These are phyloP conservation scores for Kodamaea jinghongensis DNA, from an alignment of 805 yeast genomes.

Conservation along the genomic window DNA sequence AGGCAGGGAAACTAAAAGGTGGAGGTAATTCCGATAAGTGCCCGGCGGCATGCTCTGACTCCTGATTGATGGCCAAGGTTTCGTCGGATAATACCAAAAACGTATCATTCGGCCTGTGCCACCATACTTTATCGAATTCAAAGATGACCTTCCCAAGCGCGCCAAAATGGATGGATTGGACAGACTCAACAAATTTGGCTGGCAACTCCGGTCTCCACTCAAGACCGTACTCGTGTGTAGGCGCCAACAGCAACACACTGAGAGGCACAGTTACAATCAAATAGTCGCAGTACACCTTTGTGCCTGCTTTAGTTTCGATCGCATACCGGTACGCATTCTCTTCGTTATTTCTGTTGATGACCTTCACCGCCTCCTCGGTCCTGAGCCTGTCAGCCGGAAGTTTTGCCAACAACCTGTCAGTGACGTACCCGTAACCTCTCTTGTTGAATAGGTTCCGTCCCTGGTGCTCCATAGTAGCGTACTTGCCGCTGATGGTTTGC, in stretches of 20 bases:
- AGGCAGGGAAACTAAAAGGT: conserved; percentile 59
- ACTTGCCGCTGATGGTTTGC: conserved; percentile 64
- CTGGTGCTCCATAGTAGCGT: conserved; percentile 63
- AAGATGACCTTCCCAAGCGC: conserved; percentile 43
- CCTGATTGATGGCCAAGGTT: conserved; percentile 1
- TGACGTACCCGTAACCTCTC: conserved; percentile 55
- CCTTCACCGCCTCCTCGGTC: conserved; percentile 41
- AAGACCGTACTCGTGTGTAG: conserved; percentile 43
- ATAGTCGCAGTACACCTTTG: conserved; percentile 45
- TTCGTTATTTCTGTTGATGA: conserved; percentile 19
- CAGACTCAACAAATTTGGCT: conserved; percentile 26
- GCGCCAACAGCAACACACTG: conserved; percentile 53
- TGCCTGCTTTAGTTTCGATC: conserved; percentile 34
- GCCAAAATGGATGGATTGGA: conserved; percentile 31
- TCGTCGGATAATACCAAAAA: conserved; percentile 42
- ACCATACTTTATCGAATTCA: conserved; percentile 41
- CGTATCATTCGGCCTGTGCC: conserved; percentile 44
- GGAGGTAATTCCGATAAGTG: conserved; percentile 28
- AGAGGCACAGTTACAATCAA: conserved; percentile 76
- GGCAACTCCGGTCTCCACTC: conserved; percentile 59
- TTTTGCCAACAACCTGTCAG: conserved; percentile 37
- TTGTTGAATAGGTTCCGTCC: conserved; percentile 76
- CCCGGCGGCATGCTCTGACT: not conserved
- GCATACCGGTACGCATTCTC: conserved; percentile 13
- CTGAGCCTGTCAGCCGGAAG: conserved; percentile 41